Conservation (phyloP, 1,139 yeast genomes). For the Protomyces inouyei region DNA sequence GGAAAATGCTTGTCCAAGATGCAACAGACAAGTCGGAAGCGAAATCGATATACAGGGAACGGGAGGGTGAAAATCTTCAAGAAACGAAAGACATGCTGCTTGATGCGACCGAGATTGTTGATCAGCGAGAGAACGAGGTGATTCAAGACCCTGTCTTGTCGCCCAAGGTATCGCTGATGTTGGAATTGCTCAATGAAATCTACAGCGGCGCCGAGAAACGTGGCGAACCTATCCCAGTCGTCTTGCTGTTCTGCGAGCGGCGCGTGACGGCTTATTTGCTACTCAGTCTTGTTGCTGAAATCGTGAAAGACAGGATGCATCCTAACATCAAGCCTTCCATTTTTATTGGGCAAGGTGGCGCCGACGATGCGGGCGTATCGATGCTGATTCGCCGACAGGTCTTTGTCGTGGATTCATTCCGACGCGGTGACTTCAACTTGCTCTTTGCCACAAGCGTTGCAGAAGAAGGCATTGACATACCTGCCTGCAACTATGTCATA, state of each 20-base stretch:
- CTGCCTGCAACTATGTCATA: constrained; percentile 27
- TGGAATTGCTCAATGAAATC: constrained; percentile 8
- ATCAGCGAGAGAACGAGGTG: background rate
- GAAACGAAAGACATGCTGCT: background rate
- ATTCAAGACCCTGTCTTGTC: background rate
- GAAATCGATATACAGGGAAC: background rate
- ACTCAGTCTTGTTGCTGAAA: constrained; percentile 2
- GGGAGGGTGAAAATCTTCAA: background rate
- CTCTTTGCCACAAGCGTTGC: constrained; percentile 31
- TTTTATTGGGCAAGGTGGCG: constrained; percentile 30
- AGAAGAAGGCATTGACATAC: constrained; percentile 30
- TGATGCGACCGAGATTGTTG: background rate
- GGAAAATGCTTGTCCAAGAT: background rate
- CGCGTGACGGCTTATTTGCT: constrained; percentile 29
- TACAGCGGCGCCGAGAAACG: constrained; percentile 4
- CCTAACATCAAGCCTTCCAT: constrained; percentile 16
- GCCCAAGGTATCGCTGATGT: constrained; percentile 23
- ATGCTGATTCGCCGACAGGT: constrained; percentile 28
- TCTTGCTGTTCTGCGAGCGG: constrained; percentile 28
- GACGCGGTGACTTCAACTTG: constrained; percentile 18
- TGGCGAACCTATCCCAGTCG: background rate
- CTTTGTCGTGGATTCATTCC: constrained; percentile 22
- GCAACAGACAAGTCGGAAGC: background rate
- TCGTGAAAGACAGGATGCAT: background rate
- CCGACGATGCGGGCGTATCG: constrained; percentile 13